Conservation (phyloP, 1,284 basidiomycete genomes). For the Amylostereum areolatum region DNA sequence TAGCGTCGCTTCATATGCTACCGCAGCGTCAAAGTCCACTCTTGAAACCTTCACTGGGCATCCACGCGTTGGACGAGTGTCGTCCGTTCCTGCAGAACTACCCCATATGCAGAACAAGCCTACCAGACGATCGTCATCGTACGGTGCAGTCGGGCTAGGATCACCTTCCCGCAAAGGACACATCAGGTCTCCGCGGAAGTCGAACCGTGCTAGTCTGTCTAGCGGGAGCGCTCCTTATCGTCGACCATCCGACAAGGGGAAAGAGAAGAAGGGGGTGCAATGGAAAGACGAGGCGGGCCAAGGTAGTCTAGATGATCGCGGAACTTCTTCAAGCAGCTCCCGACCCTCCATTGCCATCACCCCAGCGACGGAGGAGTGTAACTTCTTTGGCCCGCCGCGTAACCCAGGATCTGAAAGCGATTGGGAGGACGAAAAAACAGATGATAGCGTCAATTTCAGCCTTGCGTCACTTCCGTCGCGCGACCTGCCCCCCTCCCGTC, state of each 20-base stretch:
- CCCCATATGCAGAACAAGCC: constrained; percentile 33
- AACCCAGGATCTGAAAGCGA: constrained; percentile 59
- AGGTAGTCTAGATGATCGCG: constrained; percentile 68
- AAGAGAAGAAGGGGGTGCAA: constrained; percentile 73
- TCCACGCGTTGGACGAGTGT: constrained; percentile 16
- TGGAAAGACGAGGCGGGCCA: constrained; percentile 88
- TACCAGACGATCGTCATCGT: constrained; percentile 46
- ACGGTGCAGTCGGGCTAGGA: constrained; percentile 32
- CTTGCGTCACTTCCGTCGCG: constrained; percentile 33
- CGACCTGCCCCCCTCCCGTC: constrained; percentile 21
- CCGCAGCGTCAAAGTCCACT: constrained; percentile 30
- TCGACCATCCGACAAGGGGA: constrained; percentile 54
- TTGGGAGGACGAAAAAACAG: constrained; percentile 83
- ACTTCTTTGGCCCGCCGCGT: constrained; percentile 14
- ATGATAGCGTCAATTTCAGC: constrained; percentile 59
- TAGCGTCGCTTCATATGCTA: constrained; percentile 48
- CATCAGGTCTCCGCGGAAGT: constrained; percentile 35
- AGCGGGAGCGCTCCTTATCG: constrained; percentile 47
- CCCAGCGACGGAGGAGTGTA: constrained; percentile 16
- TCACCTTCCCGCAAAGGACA: constrained; percentile 25
- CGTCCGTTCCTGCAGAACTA: constrained; percentile 37
- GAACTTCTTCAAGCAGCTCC: constrained; percentile 27
- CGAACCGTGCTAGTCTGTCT: constrained; percentile 56
- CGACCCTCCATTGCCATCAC: constrained; percentile 30
- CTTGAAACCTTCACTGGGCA: constrained; percentile 44